phyloP scores from a whole-genome alignment of 495 filamentous ascomycete genomes.

The Xylaria intraflava region DNA sequence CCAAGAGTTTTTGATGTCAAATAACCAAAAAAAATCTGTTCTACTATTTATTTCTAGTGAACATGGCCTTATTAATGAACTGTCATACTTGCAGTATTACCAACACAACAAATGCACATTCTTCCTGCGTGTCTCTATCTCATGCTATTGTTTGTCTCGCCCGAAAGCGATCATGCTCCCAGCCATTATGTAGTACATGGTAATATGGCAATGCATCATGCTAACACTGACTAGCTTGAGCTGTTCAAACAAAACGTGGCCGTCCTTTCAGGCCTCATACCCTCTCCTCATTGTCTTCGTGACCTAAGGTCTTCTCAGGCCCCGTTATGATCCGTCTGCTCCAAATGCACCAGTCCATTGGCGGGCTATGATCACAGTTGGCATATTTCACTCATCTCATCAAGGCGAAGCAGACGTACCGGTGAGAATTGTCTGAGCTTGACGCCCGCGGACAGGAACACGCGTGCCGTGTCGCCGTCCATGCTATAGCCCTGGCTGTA shows the following conservation, averaged over 20 bases:
- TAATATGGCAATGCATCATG: too few relatives aligned
- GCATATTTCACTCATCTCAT: background rate
- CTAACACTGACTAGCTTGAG: too few relatives aligned
- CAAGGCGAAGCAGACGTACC: slow-evolving; percentile 42
- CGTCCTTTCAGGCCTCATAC: too few relatives aligned
- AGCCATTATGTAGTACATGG: too few relatives aligned
- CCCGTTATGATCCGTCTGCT: slow-evolving; percentile 25
- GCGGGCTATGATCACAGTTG: slow-evolving; percentile 34
- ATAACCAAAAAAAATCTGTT: slow-evolving; percentile 9
- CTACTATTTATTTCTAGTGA: background rate
- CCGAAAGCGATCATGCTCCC: too few relatives aligned
- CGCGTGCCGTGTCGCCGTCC: slow-evolving; percentile 76
- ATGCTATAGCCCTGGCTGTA: slow-evolving; percentile 91
- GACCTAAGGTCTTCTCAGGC: background rate
- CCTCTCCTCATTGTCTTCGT: background rate
- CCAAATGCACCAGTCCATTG: slow-evolving; percentile 47
- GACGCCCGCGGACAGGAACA: slow-evolving; percentile 71
- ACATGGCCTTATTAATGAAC: background rate
- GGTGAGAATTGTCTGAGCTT: slow-evolving; percentile 73
- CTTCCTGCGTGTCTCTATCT: background rate
- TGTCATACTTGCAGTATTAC: background rate
- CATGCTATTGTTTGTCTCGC: too few relatives aligned
- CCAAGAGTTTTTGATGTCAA: slow-evolving; percentile 10
- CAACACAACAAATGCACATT: background rate
- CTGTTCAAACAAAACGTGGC: too few relatives aligned